Conservation (phyloP, 768 basidiomycete genomes). For the Kwoniella sp. region DNA sequence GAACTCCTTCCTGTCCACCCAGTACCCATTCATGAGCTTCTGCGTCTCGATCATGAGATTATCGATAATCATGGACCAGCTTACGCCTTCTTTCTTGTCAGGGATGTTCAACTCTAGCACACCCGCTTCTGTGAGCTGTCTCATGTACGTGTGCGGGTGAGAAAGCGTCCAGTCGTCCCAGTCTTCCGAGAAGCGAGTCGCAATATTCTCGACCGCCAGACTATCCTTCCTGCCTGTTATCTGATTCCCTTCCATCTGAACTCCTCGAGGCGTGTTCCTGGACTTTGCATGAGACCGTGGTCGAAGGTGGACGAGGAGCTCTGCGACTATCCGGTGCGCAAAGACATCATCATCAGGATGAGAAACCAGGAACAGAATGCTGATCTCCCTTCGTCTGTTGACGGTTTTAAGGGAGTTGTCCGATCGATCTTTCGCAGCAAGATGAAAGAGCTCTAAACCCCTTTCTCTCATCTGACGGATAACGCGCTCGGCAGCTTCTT, state of each 20-base stretch:
- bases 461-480: constrained; percentile 13
- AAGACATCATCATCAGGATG: constrained; percentile 3
- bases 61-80: constrained; percentile 8
- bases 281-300: no score
- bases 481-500: constrained; percentile 9
- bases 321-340: constrained; percentile 26
- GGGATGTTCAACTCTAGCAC: not conserved
- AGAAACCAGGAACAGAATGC: constrained; percentile 29
- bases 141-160: constrained; percentile 3
- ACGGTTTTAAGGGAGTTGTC: not conserved
- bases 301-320: constrained; percentile 22
- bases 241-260: no score
- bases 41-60: not conserved
- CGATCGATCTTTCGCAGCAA: constrained; percentile 11
- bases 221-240: no score
- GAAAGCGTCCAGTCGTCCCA: constrained; percentile 31
- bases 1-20: not conserved
- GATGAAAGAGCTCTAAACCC: constrained; percentile 30
- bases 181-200: constrained; percentile 19
- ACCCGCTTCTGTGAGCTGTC: not conserved
- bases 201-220: constrained; percentile 17
- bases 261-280: no score
- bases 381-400: constrained; percentile 10
- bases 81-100: constrained; percentile 8
- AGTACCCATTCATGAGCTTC: not conserved